Evolutionary conservation across 306 rosid genomes (phyloP).

Genomic region (Inga laurina): DNA sequence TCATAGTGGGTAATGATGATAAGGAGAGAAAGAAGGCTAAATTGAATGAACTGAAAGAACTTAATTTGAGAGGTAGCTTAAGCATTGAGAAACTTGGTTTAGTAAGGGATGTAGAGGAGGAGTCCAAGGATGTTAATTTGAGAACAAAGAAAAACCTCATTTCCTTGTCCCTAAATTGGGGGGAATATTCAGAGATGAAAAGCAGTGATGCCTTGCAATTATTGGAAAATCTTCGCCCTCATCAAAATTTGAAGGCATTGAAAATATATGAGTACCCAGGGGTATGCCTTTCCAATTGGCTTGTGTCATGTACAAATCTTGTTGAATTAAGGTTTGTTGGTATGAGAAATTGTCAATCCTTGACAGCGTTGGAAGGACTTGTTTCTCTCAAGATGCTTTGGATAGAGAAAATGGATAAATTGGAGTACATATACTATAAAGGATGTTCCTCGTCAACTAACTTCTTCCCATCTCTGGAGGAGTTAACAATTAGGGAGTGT

Average conservation of each 20-base stretch:
- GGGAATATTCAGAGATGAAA: no score
- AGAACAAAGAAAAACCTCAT: neutral
- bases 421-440: neutral
- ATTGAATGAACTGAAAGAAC: neutral
- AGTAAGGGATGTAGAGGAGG: neutral
- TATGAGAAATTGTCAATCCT: neutral
- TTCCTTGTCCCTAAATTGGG: neutral
- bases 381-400: neutral
- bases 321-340: neutral
- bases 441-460: neutral
- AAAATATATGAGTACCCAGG: neutral
- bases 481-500: neutral
- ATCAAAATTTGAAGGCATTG: neutral
- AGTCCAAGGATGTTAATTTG: neutral
- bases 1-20: neutral
- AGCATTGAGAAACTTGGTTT: neutral
- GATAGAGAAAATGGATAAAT: fast-evolving
- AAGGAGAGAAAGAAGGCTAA: neutral
- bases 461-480: neutral
- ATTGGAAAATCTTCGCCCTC: neutral
- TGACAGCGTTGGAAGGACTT: neutral
- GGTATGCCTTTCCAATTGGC: neutral
- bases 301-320: neutral
- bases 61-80: neutral
- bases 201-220: neutral